Conservation (phyloP, 441 rosid genomes). For the Populus hybrid region DNA sequence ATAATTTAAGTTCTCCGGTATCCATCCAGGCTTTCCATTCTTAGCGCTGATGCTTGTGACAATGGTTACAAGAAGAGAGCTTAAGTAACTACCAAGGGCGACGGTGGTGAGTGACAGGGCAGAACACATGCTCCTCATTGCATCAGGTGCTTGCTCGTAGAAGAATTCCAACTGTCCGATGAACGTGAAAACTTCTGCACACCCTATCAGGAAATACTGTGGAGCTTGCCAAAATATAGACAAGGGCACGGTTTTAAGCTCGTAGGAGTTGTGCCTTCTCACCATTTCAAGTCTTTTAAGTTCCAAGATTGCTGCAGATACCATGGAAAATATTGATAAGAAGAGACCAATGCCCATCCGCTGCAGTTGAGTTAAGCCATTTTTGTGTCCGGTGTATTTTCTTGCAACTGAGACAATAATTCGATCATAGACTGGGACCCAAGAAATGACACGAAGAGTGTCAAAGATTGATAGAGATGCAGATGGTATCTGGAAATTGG, state of each 20-base stretch:
- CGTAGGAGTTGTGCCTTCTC: too few species aligned
- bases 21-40: constrained; percentile 41
- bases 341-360: constrained; percentile 40
- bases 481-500: constrained; percentile 29
- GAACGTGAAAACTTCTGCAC: too few species aligned
- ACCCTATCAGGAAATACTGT: too few species aligned
- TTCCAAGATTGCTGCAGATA: constrained; percentile 14
- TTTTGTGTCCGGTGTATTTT: constrained; percentile 25
- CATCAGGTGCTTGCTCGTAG: too few species aligned
- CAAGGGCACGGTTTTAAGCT: too few species aligned
- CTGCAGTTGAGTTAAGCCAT: constrained; percentile 39
- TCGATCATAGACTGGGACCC: constrained; percentile 33
- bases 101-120: too few species aligned
- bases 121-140: too few species aligned
- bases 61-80: too few species aligned
- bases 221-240: too few species aligned
- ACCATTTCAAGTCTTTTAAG: too few species aligned
- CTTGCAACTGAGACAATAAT: constrained; percentile 28
- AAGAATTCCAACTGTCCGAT: too few species aligned
- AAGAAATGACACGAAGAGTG: constrained; percentile 36
- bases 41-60: constrained; percentile 17
- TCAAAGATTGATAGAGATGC: constrained; percentile 38
- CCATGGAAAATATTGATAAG: constrained; percentile 33
- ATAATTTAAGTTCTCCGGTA: constrained; percentile 32
- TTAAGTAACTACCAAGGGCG: too few species aligned